Conservation (phyloP, 805 yeast species). For the Ogataea henricii region DNA sequence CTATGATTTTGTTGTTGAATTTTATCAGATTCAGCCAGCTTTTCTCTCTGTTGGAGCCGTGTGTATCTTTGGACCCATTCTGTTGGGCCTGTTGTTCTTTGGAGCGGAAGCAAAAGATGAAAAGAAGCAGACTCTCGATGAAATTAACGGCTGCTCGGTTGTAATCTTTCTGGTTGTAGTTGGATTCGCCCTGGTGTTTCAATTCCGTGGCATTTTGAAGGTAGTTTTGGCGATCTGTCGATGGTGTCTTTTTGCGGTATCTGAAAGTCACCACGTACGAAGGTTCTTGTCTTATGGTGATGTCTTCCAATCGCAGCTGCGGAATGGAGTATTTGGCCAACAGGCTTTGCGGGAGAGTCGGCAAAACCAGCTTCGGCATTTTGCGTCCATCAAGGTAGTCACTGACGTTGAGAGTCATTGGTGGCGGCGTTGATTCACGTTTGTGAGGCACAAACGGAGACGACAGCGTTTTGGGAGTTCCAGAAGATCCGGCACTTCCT, state of each 20-base stretch:
- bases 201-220: constrained; percentile 15
- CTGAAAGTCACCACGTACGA: constrained; percentile 10
- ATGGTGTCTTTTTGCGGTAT: constrained; percentile 1
- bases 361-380: constrained; percentile 24
- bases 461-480: neutral
- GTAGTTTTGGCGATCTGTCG: constrained; percentile 1
- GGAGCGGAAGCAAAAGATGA: constrained; percentile 26
- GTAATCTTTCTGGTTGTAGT: constrained; percentile 17
- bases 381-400: constrained; percentile 11
- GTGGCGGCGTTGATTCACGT: constrained; percentile 1
- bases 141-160: constrained; percentile 24
- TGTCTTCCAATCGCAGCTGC: constrained; percentile 22
- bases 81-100: constrained; percentile 20
- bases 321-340: constrained; percentile 17
- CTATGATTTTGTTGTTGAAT: constrained; percentile 22
- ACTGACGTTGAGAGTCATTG: constrained; percentile 2
- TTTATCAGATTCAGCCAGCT: constrained; percentile 23
- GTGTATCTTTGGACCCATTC: neutral
- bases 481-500: neutral
- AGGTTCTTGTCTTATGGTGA: constrained; percentile 2
- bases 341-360: constrained; percentile 18
- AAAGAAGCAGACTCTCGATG: constrained; percentile 28
- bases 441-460: constrained; percentile 4
- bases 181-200: constrained; percentile 21
- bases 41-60: constrained; percentile 14